These are phyloP conservation scores for Zygosaccharomyces sapae DNA, from an alignment of 1,139 yeast genomes.

Conservation along the genomic window DNA sequence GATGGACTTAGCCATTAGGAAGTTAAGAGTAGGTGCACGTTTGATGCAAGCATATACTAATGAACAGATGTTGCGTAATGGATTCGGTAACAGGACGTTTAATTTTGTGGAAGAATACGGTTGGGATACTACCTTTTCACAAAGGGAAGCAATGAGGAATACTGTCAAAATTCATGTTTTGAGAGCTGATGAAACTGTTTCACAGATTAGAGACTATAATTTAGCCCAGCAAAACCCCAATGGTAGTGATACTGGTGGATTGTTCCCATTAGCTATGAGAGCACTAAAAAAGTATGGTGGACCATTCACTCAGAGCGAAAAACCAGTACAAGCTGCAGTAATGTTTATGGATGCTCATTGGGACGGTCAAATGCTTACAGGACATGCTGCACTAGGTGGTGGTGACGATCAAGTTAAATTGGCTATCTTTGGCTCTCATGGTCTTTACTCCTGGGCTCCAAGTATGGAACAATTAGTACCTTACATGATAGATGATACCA, in stretches of 20 bases:
- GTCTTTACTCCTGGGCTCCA: conserved; percentile 84
- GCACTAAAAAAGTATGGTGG: conserved; percentile 55
- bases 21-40: conserved; percentile 79
- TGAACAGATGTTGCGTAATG: conserved; percentile 80
- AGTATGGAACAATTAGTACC: conserved; percentile 66
- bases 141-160: conserved; percentile 42
- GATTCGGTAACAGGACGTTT: conserved; percentile 77
- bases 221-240: conserved; percentile 80
- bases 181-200: conserved; percentile 59
- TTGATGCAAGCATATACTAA: conserved; percentile 91
- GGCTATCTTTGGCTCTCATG: conserved; percentile 94
- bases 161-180: conserved; percentile 77
- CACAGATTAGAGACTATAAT: conserved; percentile 71
- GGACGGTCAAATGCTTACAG: conserved; percentile 64
- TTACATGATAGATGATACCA: conserved; percentile 67
- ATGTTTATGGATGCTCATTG: conserved; percentile 81
- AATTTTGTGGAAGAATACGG: conserved; percentile 67
- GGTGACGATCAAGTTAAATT: conserved; percentile 64
- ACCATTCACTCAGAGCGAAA: conserved; percentile 46
- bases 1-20: conserved; percentile 67
- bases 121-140: conserved; percentile 47
- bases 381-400: conserved; percentile 96
- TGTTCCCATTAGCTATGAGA: conserved; percentile 75
- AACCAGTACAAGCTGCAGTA: conserved; percentile 75
- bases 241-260: conserved; percentile 69